Percentiles rank a stretch among this genome's conserved stretches.
phyloP scores from a whole-genome alignment of 2,329 filamentous ascomycete genomes.

The Ophiognomonia clavigignenti-juglandacearum region DNA sequence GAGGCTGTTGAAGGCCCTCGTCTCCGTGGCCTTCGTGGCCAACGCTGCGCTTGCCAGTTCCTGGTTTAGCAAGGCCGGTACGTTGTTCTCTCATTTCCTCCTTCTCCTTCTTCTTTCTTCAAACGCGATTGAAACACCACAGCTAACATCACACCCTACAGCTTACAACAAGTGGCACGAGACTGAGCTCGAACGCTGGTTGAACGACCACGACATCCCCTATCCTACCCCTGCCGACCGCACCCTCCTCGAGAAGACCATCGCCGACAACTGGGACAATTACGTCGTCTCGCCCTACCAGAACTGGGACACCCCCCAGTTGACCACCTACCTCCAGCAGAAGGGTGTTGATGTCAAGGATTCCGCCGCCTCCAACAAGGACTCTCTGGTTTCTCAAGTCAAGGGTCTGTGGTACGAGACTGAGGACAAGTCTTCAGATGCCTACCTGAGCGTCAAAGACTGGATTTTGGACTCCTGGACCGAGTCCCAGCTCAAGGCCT shows the following conservation, averaged over 20 bases:
- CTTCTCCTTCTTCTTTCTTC: background rate
- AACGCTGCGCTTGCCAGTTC: constrained; percentile 66
- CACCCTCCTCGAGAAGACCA: constrained; percentile 88
- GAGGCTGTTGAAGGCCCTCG: constrained; percentile 69
- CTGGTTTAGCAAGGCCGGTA: constrained; percentile 86
- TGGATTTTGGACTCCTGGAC: constrained; percentile 97
- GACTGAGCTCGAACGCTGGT: constrained; percentile 95
- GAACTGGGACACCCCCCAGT: constrained; percentile 67
- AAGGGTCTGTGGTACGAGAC: constrained; percentile 73
- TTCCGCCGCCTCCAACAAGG: constrained; percentile 61
- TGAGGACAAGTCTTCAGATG: constrained; percentile 68
- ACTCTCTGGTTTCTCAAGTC: constrained; percentile 64
- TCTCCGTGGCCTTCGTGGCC: constrained; percentile 68
- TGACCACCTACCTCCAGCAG: constrained; percentile 61
- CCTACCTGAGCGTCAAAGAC: constrained; percentile 69
- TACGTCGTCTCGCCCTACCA: constrained; percentile 72
- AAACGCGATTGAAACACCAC: background rate
- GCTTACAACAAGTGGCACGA: constrained; percentile 99
- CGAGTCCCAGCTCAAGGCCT: constrained; percentile 88
- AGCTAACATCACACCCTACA: constrained; percentile 36
- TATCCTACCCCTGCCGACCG: constrained; percentile 88
- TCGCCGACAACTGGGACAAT: constrained; percentile 83
- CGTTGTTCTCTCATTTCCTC: constrained; percentile 28
- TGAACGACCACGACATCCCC: constrained; percentile 85
- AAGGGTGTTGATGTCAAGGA: constrained; percentile 69